Percentiles rank a stretch among this genome's conserved stretches.
phyloP scores from a whole-genome alignment of 2,329 filamentous ascomycete genomes.

The Kalmusia sp. region DNA sequence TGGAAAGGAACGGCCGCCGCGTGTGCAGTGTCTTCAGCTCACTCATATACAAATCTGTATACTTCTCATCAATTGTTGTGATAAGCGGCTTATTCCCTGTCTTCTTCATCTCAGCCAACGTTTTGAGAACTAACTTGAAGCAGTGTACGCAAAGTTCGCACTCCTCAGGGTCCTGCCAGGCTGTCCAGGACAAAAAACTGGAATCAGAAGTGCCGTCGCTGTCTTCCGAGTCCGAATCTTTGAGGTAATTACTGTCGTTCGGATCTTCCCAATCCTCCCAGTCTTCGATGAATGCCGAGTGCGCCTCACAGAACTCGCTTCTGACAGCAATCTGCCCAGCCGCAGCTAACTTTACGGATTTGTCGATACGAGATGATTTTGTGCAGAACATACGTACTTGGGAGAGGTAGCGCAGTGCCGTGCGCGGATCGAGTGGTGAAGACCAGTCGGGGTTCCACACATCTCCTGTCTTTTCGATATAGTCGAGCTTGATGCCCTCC shows the following conservation, averaged over 20 bases:
- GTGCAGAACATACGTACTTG: neutral
- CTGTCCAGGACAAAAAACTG: no score
- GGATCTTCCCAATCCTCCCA: neutral
- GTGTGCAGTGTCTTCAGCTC: neutral
- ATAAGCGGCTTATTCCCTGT: neutral
- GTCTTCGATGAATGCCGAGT: neutral
- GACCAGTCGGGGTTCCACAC: conserved; percentile 2
- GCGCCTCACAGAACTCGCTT: neutral
- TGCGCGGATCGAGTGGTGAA: neutral
- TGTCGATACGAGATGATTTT: conserved; percentile 1
- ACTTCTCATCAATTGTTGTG: neutral
- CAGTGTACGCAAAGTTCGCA: no score
- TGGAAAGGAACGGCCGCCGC: conserved; percentile 6
- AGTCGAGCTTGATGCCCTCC: neutral
- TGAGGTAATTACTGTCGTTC: neutral
- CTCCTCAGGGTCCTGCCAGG: neutral
- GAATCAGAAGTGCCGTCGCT: no score
- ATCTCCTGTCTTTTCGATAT: neutral
- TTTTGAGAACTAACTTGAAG: neutral
- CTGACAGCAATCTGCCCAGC: neutral
- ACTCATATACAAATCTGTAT: neutral
- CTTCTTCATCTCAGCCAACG: neutral
- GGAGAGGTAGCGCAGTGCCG: neutral
- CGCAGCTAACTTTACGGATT: neutral
- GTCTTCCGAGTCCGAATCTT: neutral